Evolutionary conservation across 345 rosid species (phyloP), one percentile per base, ranked within the genome.

Genomic region (Arabidopsis suecica): DNA sequence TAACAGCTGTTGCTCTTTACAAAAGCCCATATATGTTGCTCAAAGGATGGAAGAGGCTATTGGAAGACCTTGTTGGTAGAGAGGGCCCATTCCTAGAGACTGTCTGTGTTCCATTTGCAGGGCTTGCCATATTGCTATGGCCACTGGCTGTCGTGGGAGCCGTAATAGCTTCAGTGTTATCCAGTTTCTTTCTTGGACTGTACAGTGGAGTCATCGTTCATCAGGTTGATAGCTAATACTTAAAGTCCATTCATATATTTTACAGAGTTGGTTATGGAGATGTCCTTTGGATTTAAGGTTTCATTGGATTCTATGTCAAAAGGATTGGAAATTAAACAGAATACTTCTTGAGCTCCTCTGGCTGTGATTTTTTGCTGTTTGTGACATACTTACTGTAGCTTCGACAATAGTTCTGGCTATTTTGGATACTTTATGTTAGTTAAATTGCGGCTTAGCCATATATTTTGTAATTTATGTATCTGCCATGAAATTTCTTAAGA

Each of bases 31-130:
- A 77, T 61, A 91, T 91, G 98, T 71, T 91, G 76, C 81, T 89
- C 59, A 84, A 38, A 83, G 98, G 97, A 65, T 91, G 96, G 97
- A 91, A 86, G 82, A 85, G 97, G 82, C 84, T 90, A 7, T 66
- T 93, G 22, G 97, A 93, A 79, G 97, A 93, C 76, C 81, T 91
- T 81, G 84, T 91, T 41, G 97, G 98, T 22, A 73, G 97, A 78
- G 96, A 93, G 71, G 97, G 98, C 30, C 96, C 96, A 0, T 93
- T 93, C 80, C 71, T 89, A 84, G 97, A 93, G 82, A 89, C 87
- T 0, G 91, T 86, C 0, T 93, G 98, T 75, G 94, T 91, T 74
- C 97, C 97, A 18, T 91, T 93, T 82, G 97, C 98, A 5, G 94
- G 90, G 76, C 84, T 93, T 56, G 89, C 94, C 37, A 89, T 93